Base-by-base conservation (phyloP, 2,329 filamentous ascomycete species). In the Dothistroma septosporum region DNA sequence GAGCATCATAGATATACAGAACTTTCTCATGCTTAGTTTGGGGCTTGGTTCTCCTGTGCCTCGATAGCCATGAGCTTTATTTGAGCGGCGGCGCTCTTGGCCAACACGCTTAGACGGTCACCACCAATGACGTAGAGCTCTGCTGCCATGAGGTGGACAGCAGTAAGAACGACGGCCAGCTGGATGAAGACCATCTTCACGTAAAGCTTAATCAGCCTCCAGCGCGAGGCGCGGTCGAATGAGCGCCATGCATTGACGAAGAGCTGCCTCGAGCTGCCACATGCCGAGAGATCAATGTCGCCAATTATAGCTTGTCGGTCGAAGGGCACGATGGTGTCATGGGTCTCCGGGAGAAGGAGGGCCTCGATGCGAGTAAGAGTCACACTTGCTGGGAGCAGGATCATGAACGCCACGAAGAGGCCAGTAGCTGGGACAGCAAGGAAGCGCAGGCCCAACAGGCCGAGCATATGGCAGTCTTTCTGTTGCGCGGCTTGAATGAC, bases 251-350 rank as follows among this genome's bases (percentile, higher is more conserved):
- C 92, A 69, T 93, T 88, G 54, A 84, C 74, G 70, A 93, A 83
- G 46, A 88, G 84, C 63, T 90, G 82, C 53, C 64, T 61, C 53
- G 64, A 60, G 61, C 66, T 65, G 66, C 90, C 89, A 64, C 82
- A 84, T 58, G 89, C 90, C 61, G 85, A 87, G n/a, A 91, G 79
- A 54, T 91, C 82, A 61, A 85, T 83, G n/a, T 90, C 87, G 37
- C 68, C 70, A 65, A 88, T 85, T 31, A 93, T 85, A 72, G 87
- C 88, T 32, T 87, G 88, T 66, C 92, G 89, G 80, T 97, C 93
- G 70, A 97, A 96, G 33, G 91, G 88, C 37, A 97, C 87, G 65
- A 97, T 89, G 28, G 90, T 86, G 77, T 95, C 88, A 66, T 92
- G 84, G 19, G 90, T 87, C 61, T 91, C 87, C 0, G 91, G 85